Evolutionary conservation across 768 basidiomycete species (phyloP), one percentile per base, ranked within the genome.

Genomic region (Mycena galericulata): DNA sequence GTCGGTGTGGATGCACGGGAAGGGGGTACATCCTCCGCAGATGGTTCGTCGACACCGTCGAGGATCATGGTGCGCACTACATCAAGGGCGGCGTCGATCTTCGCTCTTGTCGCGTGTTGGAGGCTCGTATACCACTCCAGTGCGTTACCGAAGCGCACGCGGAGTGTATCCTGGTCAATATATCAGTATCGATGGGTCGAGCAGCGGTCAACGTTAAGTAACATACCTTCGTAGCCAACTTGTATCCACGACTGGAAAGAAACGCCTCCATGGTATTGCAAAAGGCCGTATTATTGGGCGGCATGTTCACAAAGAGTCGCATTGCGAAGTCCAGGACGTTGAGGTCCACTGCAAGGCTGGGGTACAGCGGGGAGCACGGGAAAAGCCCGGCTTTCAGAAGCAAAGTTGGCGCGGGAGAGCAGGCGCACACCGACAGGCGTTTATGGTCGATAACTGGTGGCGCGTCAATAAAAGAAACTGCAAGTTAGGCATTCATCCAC

Each of bases 81-180:
- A 6, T 29, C 8, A 15, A 63, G 14, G 0, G 36, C 27, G 30
- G 34, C n/a, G 24, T 62, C 56, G 18, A 65, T 30, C n/a, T 22
- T 2, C 1, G 5, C 45, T 9, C 27, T 41, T 0, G 40, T 64
- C 5, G 38, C 27, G 27, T 71, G 32, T 4, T 38, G 41, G 1
- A 75, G 46, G 14, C 22, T 66, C 20, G 57, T 63, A 63, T 77
- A 78, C 78, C 78, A 79, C 22, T 71, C 68, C n/a, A 78, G 56
- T 1, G 74, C 74, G 62, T 74, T 74, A 15, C 65, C 65, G 68
- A 79, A 79, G 17, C 71, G 65, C 10, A 50, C 22, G 30, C 74
- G 60, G 15, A 78, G 57, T 26, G 61, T 72, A 50, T 76, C 67
- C 77, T 78, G 41, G 38, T 9, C 38, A 17, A 38, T 38, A 38